Base-by-base conservation (phyloP, 2,329 filamentous ascomycete genomes). In the Furcasterigmium sp. region DNA sequence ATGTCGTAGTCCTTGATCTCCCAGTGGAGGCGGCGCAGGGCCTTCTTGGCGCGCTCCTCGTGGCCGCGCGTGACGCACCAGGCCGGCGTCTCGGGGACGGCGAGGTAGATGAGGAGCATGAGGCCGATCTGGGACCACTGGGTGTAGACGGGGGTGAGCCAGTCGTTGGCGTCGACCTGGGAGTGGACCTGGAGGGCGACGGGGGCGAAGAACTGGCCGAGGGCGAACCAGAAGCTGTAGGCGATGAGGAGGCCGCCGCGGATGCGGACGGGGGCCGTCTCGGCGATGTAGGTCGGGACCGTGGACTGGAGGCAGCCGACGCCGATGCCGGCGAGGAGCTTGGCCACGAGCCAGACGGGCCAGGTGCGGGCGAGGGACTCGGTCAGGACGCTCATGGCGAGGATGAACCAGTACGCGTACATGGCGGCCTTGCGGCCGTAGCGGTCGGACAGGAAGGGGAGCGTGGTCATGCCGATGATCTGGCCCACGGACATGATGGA, bases 81-180 rank as follows among this genome's bases (percentile, higher is more conserved):
- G 45, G 62, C 65, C 0, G 68, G 68, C 1, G 64, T 64, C 41
- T 67, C 64, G 2, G 63, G 65, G 4, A 70, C 49, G 13, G 63
- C 42, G 6, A 63, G 10, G 35, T 67, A 69, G 17, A 70, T 64
- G 5, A 64, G 41, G 0, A 57, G 41, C 56, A 68, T 69, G 7
- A 61, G 23, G 1, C 66, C 68, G 11, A 72, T 55, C 55, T 69
- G 67, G 1, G 62, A 61, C 68, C 69, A 72, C 54, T 72, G 49
- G 0, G 68, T 68, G 42, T 69, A 69, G 21, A 72, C 65, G 2
- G 68, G 59, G 4, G 58, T 60, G 7, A 59, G 55, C 45, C 60
- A 71, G 37, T 69, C 51, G 17, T 56, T 51, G 0, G 62, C 61
- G 21, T 62, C 50, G 0, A 41, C 41, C 8, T 50, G 43, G 32